Conservation (phyloP, 2,329 filamentous ascomycete species). For the Nannizziopsis barbatae region DNA sequence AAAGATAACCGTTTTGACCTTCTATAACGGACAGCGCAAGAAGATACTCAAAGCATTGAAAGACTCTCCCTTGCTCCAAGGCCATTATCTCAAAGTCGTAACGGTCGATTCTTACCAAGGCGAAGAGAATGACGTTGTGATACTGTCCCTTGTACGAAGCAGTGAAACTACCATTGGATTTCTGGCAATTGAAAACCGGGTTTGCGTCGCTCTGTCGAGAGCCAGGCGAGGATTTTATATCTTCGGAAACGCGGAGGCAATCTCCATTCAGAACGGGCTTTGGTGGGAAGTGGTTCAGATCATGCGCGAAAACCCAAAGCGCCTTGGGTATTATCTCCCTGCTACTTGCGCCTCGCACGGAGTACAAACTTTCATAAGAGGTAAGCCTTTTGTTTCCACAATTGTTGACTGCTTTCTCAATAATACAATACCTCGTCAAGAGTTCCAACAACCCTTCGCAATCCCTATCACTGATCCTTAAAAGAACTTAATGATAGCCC, state of each 20-base stretch:
- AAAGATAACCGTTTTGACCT: constrained; percentile 70
- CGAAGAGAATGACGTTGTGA: constrained; percentile 74
- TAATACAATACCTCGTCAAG: neutral
- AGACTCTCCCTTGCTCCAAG: constrained; percentile 35
- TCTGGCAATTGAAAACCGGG: constrained; percentile 52
- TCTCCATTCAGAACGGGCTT: constrained; percentile 37
- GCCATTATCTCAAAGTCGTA: constrained; percentile 48
- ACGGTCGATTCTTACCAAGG: constrained; percentile 88
- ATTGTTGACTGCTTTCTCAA: constrained; percentile 4
- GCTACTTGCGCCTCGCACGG: constrained; percentile 53
- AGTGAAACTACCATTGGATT: constrained; percentile 58
- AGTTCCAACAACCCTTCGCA: too few species aligned
- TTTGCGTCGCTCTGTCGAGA: constrained; percentile 55
- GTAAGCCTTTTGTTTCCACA: constrained; percentile 19
- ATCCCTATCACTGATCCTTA: too few species aligned
- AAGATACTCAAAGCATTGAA: constrained; percentile 43
- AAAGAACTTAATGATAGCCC: too few species aligned
- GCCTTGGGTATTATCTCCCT: constrained; percentile 46
- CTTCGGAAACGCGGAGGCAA: constrained; percentile 60
- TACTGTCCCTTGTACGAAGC: constrained; percentile 71
- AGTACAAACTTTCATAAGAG: constrained; percentile 40
- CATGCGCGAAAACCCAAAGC: constrained; percentile 27
- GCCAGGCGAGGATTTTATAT: constrained; percentile 71
- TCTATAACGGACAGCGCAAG: constrained; percentile 75
- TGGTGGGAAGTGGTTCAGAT: constrained; percentile 43